These are phyloP conservation scores for Blastobotrys attinorum DNA, from an alignment of 805 yeast genomes.

Conservation along the genomic window DNA sequence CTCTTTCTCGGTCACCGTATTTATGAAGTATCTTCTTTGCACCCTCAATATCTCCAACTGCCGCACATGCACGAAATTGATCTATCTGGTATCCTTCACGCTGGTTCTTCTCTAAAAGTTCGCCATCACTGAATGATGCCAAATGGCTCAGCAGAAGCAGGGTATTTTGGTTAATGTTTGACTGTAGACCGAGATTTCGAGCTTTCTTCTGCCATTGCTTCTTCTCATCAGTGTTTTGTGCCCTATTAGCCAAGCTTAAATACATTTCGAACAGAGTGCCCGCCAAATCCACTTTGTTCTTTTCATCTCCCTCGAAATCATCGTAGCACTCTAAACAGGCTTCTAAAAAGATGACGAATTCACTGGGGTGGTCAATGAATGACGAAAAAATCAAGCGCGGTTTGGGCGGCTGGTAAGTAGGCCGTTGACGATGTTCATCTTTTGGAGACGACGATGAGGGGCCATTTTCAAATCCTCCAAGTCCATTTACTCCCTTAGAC, in stretches of 20 bases:
- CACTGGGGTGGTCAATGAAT: conserved; percentile 76
- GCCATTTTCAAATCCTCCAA: not conserved
- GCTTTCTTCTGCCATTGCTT: conserved; percentile 65
- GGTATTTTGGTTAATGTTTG: conserved; percentile 48
- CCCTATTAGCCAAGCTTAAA: conserved; percentile 44
- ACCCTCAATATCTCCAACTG: conserved; percentile 46
- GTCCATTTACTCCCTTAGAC: conserved; percentile 17
- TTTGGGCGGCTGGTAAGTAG: conserved; percentile 77
- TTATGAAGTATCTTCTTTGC: conserved; percentile 51
- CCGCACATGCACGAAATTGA: conserved; percentile 56
- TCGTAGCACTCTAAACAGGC: conserved; percentile 80
- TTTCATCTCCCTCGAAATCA: conserved; percentile 58
- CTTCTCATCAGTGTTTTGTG: conserved; percentile 31
- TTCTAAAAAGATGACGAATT: conserved; percentile 86
- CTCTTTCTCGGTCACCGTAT: conserved; percentile 56
- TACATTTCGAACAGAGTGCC: conserved; percentile 81
- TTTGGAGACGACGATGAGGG: conserved; percentile 15
- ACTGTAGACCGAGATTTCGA: conserved; percentile 37
- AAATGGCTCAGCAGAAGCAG: conserved; percentile 51
- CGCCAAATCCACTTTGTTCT: conserved; percentile 65
- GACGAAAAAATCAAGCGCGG: conserved; percentile 83
- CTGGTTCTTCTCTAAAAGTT: conserved; percentile 21
- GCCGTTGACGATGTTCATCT: conserved; percentile 9
- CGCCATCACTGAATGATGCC: conserved; percentile 28
- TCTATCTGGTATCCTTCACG: conserved; percentile 46